Conservation (phyloP, 345 rosid species). For the Eucalyptus sideroxylon region DNA sequence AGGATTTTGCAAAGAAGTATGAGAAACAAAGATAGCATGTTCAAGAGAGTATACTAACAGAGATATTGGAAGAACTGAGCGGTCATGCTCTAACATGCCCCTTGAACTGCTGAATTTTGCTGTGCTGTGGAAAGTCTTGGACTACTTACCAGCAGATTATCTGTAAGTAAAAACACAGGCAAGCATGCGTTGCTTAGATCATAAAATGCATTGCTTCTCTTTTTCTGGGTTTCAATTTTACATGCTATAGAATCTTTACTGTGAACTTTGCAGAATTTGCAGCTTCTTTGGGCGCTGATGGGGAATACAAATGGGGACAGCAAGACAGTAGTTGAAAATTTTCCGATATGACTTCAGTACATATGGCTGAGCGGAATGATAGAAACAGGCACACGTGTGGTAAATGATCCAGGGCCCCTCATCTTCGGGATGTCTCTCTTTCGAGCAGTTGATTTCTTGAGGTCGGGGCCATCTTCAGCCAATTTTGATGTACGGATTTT, state of each 20-base stretch:
- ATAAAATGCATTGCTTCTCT: background rate
- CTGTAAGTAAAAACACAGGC: background rate
- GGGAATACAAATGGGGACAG: background rate
- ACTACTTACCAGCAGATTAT: background rate
- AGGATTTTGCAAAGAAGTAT: slow-evolving; percentile 65
- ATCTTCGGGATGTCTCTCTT: background rate
- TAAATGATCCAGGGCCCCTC: background rate
- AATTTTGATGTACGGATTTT: background rate
- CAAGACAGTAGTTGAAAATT: background rate
- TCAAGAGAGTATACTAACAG: background rate
- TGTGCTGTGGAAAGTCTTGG: background rate
- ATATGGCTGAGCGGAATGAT: background rate
- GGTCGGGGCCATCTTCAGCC: background rate
- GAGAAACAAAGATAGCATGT: slow-evolving; percentile 20
- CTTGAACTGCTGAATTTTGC: background rate
- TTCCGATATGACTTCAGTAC: background rate
- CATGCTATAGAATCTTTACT: background rate
- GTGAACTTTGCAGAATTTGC: background rate
- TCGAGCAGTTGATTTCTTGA: background rate
- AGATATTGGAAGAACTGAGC: background rate
- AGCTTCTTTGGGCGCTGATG: background rate
- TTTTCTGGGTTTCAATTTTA: background rate
- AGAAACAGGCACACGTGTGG: background rate
- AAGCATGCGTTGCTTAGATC: background rate
- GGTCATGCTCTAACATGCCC: background rate